Base-by-base conservation (phyloP, 2,329 filamentous ascomycete genomes). In the Cladosporium sp. region DNA sequence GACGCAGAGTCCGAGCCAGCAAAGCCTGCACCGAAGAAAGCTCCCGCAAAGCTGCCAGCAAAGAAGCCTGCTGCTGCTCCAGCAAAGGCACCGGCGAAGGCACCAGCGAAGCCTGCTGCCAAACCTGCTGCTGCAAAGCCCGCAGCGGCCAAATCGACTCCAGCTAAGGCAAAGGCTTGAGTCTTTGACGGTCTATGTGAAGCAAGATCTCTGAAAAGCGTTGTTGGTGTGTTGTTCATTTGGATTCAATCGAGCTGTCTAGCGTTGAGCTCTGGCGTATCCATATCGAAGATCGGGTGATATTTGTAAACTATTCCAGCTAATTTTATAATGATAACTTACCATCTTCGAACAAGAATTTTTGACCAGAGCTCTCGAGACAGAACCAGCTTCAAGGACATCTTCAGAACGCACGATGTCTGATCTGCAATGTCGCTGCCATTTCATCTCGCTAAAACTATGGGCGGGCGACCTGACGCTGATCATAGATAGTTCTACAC, bases 21-120 rank as follows among this genome's bases (percentile, higher is more conserved):
- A 33, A 68, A 55, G 21, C 69, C 69, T 8, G 66, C 66, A 14
- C 62, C 69, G 21, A 66, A 37, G 18, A 66, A 40, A n/a, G 65
- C 55, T 46, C 49, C 52, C 16, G 46, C 46, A 16, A 63, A 63
- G 23, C 14, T 46, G 14, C 46, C 60, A 23, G 37, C 62, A 11
- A 37, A 55, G 52, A 64, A 58, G 35, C 52, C 62, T 21, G 52
- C 62, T 35, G 62, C 60, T 14, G 23, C 59, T 7, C 49, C 49
- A 52, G 33, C 59, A 8, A 31, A 44, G n/a, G 46, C 60, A 7
- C 23, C 60, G 1, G 40, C 40, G 21, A 63, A 63, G 14, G 26
- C 49, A 6, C 60, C 60, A 10, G 40, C 50, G 2, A 64, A 64
- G 40, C 37, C 62, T 11, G 37, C 62, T 18, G 40, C 62, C 21